Base-by-base conservation (phyloP, 2,329 filamentous ascomycete genomes). In the Aspergillus fumigatiaffinis region DNA sequence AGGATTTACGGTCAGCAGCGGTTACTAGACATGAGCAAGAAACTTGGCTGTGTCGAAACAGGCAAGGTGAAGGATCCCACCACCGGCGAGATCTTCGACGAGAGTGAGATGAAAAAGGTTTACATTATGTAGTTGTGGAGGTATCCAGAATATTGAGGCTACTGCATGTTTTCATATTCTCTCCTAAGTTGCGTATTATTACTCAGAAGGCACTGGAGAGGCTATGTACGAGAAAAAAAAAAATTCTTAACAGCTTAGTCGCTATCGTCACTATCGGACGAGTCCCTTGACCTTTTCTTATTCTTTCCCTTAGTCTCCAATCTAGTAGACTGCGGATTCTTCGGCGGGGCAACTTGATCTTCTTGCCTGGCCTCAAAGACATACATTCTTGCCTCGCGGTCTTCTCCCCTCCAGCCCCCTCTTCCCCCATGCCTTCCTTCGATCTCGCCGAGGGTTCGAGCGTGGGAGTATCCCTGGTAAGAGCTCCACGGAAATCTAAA, bases 1-100 rank as follows among this genome's bases (percentile, higher is more conserved):
- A 83, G 91, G 53, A 89, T 95, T 9, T 97, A 96, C 71, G 91
- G 93, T 21, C 83, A 85, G 57, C 84, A 88, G 55, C 81, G 88
- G 52, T 79, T 99, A 51, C 79, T 88, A 60, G 84, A 89, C 56
- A 86, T 94, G 72, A 90, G 92, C 55, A 84, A 85, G 68, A 97
- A 96, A 77, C 80, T 91, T 0, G 90, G 90, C 1, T 70, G 68
- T 0, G 80, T 94, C 46, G 78, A 81, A 23, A 70, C 81, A 6
- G 87, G 84, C 4, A 81, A 82, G 67, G 82, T 96, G 14, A 89
- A 89, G 71, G 93, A 97, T 76, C 84, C 92, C 21, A 86, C 87
- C 20, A 92, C 89, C 1, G 87, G 88, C 0, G 84, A 90, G 52
- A 76, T 89, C 10, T 94, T 83, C 68, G 73, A 80, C 1, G 77